Percentiles rank a stretch among this genome's conserved stretches.
Conservation (phyloP, 2,329 filamentous ascomycete genomes). For the Leptosphaerulina australis region DNA sequence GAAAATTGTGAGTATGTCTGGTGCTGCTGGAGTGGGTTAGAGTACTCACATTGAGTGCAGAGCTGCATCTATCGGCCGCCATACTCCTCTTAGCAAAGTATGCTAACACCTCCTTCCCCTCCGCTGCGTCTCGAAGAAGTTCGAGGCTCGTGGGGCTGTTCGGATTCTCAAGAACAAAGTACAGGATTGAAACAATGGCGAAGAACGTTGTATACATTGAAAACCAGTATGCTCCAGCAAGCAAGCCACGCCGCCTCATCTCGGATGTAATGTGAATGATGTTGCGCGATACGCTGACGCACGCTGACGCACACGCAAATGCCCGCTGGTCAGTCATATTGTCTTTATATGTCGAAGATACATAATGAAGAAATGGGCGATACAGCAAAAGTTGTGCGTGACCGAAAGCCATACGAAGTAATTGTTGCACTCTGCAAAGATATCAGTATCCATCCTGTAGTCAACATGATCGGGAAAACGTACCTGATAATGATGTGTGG, state of each 20-base stretch:
- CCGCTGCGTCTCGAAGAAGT: slow-evolving; percentile 81
- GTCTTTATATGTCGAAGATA: slow-evolving; percentile 63
- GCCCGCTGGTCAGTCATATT: slow-evolving; percentile 72
- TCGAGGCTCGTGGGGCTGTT: slow-evolving; percentile 76
- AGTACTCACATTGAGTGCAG: slow-evolving; percentile 71
- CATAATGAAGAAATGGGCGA: slow-evolving; percentile 81
- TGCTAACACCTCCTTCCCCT: slow-evolving; percentile 81
- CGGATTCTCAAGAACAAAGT: slow-evolving; percentile 80
- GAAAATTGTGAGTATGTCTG: slow-evolving; percentile 15
- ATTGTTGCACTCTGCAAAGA: slow-evolving; percentile 65
- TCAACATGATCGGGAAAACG: slow-evolving; percentile 38
- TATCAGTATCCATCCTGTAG: slow-evolving; percentile 7
- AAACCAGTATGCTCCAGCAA: slow-evolving; percentile 88
- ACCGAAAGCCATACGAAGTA: slow-evolving; percentile 78
- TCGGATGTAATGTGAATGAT: slow-evolving; percentile 81
- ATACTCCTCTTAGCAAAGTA: slow-evolving; percentile 81
- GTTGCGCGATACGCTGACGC: slow-evolving; percentile 70
- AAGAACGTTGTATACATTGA: slow-evolving; percentile 85
- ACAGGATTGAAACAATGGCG: slow-evolving; percentile 77
- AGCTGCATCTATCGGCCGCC: slow-evolving; percentile 85
- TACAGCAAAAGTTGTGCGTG: slow-evolving; percentile 85
- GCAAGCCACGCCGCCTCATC: slow-evolving; percentile 73
- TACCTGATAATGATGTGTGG: slow-evolving; percentile 77
- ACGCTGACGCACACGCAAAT: slow-evolving; percentile 74
- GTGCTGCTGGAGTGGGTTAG: neutral